Conservation (phyloP, 768 basidiomycete genomes). For the Pleurotus salmoneostramineus region DNA sequence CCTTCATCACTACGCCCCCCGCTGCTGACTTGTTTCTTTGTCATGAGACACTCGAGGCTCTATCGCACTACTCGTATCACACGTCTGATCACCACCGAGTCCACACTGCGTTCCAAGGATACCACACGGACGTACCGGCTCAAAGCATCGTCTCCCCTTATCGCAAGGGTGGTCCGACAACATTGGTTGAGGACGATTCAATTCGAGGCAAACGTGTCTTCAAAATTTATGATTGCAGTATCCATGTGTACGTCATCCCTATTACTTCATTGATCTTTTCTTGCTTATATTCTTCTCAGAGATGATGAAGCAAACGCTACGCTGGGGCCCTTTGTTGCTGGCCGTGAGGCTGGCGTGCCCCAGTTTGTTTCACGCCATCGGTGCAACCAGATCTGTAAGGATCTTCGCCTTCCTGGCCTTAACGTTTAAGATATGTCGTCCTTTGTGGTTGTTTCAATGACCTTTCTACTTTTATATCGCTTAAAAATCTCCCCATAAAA, state of each 20-base stretch:
- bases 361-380: background rate
- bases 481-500: too few relatives aligned
- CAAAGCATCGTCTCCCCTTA: background rate
- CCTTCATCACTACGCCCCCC: too few relatives aligned
- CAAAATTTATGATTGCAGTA: background rate
- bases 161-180: background rate
- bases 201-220: too few relatives aligned
- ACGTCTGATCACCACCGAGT: too few relatives aligned
- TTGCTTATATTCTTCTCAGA: background rate
- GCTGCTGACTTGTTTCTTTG: too few relatives aligned
- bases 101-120: too few relatives aligned
- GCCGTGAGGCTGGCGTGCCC: background rate
- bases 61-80: too few relatives aligned
- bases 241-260: background rate
- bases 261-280: background rate
- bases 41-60: too few relatives aligned
- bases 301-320: background rate
- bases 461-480: background rate
- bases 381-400: background rate
- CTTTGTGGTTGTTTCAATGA: background rate
- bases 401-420: background rate
- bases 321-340: background rate
- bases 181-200: background rate
- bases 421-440: background rate
- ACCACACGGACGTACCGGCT: too few relatives aligned